Evolutionary conservation across 495 filamentous ascomycete species (phyloP), one percentile per base, ranked within the genome.

Genomic region (Viridothelium virens): DNA sequence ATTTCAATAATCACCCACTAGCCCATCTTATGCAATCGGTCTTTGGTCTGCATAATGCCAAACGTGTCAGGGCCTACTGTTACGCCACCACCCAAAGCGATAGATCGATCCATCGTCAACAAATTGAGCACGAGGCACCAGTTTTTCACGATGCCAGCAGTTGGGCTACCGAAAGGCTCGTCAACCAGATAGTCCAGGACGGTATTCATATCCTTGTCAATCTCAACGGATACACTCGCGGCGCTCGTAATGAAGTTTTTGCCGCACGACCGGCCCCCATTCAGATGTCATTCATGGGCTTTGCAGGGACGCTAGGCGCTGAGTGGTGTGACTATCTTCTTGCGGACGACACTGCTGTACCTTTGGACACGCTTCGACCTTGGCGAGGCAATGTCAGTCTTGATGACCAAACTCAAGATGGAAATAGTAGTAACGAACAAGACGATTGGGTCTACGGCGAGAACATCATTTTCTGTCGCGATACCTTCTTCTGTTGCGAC

Each of bases 271-370:
- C 94, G 10, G 91, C 92, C 2, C 94, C 94, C 0, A 92, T 99
- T 62, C 94, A 97, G 70, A 99, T 99, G 94, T 96, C 94, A 0
- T 99, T 99, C 74, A 99, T 99, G 94, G 94, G 94, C 1, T 97
- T 99, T 76, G 94, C 94, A 1, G 94, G 94, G 6, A 96, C 94
- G 2, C 81, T 99, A 9, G 94, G 95, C 11, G 94, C 94, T 37
- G 94, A 97, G 72, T 99, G 94, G 94, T 99, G 94, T 74, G 94
- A 99, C 71, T 99, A 99, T 72, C 85, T 99, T 38, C 83, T 97
- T 38, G 92, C 94, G 3, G 94, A 99, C 71, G 79, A 87, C 56
- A 90, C 90, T 7, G 92, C 94, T 0, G 88, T 99, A 63, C 95
- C 94, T 0, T 81, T 80, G 4, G 85, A 86, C 4, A 97, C 92